Evolutionary conservation across 2,329 filamentous ascomycete genomes (phyloP).

Genomic region (Thielaviopsis euricoi): DNA sequence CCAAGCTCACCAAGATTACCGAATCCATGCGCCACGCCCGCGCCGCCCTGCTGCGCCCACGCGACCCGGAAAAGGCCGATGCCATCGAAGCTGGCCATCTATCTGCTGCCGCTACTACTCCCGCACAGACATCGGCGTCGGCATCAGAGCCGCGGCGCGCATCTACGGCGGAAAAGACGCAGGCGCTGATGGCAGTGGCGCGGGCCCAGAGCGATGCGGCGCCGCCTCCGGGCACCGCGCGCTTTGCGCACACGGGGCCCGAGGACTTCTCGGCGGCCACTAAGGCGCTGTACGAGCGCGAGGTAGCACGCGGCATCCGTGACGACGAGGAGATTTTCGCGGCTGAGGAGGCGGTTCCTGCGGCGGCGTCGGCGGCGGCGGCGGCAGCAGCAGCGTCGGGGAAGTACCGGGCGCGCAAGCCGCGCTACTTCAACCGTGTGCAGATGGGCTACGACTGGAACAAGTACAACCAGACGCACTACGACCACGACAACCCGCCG

Average conservation of each 20-base stretch:
- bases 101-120: conserved; percentile 12
- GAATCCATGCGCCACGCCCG: conserved; percentile 58
- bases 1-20: conserved; percentile 63
- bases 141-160: not conserved
- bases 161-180: not conserved
- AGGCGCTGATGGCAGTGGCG: not conserved
- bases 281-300: conserved; percentile 77
- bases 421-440: conserved; percentile 91
- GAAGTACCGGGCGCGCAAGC: conserved; percentile 79
- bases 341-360: conserved; percentile 64
- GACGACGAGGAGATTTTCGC: conserved; percentile 95
- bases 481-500: conserved; percentile 94
- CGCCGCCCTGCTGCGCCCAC: conserved; percentile 45
- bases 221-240: conserved; percentile 38
- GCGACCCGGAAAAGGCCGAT: conserved; percentile 50
- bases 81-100: conserved; percentile 11
- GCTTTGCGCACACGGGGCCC: conserved; percentile 52
- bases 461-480: conserved; percentile 99
- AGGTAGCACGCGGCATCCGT: conserved; percentile 75
- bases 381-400: conserved; percentile 52
- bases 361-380: conserved; percentile 20
- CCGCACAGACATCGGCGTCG: conserved; percentile 14
- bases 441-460: conserved; percentile 99
- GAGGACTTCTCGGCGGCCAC: conserved; percentile 79
- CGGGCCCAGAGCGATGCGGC: conserved; percentile 22